These are phyloP conservation scores for Nicotiana tomentosiformis DNA, from an alignment of 257 asterid genomes.

Conservation along the genomic window DNA sequence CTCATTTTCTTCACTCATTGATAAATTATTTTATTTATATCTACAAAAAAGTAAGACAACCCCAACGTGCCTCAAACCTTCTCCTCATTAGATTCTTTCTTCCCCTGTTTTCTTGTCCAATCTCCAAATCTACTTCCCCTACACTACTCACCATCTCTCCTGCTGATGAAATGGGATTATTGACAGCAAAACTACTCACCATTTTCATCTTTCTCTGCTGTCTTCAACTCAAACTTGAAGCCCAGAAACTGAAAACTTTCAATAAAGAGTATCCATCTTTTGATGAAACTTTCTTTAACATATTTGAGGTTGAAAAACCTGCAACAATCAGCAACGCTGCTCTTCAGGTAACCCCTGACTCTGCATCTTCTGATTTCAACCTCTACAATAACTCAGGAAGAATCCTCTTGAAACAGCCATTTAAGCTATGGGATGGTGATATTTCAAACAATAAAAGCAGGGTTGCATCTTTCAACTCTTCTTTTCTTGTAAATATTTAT, in stretches of 20 bases:
- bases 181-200: slow-evolving; percentile 12
- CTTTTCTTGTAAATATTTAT: slow-evolving; percentile 59
- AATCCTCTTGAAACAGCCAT: slow-evolving; percentile 19
- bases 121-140: neutral
- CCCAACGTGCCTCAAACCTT: slow-evolving; percentile 9
- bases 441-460: neutral
- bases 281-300: neutral
- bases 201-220: slow-evolving; percentile 16
- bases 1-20: neutral
- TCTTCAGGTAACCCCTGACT: slow-evolving; percentile 71
- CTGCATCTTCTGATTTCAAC: slow-evolving; percentile 14
- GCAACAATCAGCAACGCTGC: slow-evolving; percentile 45
- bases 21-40: slow-evolving; percentile 1
- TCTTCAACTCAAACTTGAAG: slow-evolving; percentile 19
- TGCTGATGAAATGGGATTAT: slow-evolving; percentile 31
- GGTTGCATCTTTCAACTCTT: slow-evolving; percentile 56
- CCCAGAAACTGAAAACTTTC: slow-evolving; percentile 19
- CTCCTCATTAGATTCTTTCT: neutral
- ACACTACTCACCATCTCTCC: neutral
- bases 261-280: slow-evolving; percentile 19
- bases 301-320: neutral
- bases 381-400: slow-evolving; percentile 40
- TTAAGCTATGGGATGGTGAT: slow-evolving; percentile 60
- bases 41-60: neutral
- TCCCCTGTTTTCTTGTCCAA: neutral